Evolutionary conservation across 164 flowering plant genomes (phyloP), one percentile per base, ranked within the genome.

Genomic region (Aristolochia fimbriata): DNA sequence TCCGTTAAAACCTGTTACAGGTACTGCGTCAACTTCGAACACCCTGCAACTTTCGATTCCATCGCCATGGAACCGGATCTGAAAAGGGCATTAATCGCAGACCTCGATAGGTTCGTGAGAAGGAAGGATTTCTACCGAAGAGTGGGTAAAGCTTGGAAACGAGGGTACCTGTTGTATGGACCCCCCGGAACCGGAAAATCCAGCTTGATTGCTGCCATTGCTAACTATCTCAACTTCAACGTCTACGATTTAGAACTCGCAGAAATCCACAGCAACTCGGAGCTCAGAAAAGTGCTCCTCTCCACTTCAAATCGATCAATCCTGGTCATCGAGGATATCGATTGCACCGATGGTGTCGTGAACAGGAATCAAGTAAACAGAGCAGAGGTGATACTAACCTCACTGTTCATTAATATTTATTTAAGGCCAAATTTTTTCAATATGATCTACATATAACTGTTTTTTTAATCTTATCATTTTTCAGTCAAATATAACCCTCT

Each of bases 151-250:
- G 84, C 87, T 37, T 82, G 89, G 93, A 86, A 82, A 65, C 71
- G 88, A 0, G 88, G 89, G 68, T 86, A 84, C 22, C 66, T 86
- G 73, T 63, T 86, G 45, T 73, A 77, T 57, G 93, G 87, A 11
- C 93, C 93, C 14, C 87, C 89, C 4, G 86, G 93, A 0, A 86
- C 86, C 0, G 94, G 90, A 19, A 84, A 87, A 57, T 82, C 90
- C 25, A 87, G 86, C 59, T 71, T 84, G 78, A 76, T 87, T 2
- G 94, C 88, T 10, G 85, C 88, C 43, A 78, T 87, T 77, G 88
- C 90, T 21, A 87, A 87, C 62, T 76, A 82, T 49, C 75, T 87
- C 7, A 81, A 74, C 59, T 84, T 76, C 55, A 80, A 80, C 65
- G 71, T 84, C 9, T 87, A 80, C 54, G 90, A 82, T 22, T 60